Evolutionary conservation across 2,329 filamentous ascomycete species (phyloP), one percentile per base, ranked within the genome.

Genomic region (Aaosphaeria arxii): DNA sequence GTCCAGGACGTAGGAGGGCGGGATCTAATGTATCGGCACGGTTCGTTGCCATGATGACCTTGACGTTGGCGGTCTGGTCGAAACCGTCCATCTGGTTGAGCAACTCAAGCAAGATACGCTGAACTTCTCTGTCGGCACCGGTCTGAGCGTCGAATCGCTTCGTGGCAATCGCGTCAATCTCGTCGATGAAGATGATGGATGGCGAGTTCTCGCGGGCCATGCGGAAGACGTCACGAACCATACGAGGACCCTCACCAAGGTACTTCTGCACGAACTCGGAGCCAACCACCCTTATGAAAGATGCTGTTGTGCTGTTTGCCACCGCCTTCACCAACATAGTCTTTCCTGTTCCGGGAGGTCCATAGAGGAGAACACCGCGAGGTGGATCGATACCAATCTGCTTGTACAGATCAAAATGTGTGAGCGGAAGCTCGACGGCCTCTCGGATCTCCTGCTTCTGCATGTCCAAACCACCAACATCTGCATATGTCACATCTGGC

Each of bases 21-120:
- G 94, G 94, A 70, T 99, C 94, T 56, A 99, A 82, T 5, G 94
- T 99, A 72, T 97, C 94, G 57, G 94, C 92, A 70, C 94, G 88
- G 79, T 99, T 99, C 59, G 94, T 99, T 58, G 94, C 94, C 94
- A 99, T 99, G 77, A 99, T 99, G 70, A 99, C 94, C 79, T 99
- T 99, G 74, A 99, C 94, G 73, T 99, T 99, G 71, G 90, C 89
- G 0, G 91, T 96, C 74, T 99, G 94, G 72, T 99, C 94, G 77
- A 99, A 99, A 57, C 94, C 94, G 71, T 99, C 94, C 94, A 99
- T 99, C 76, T 99, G 94, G 77, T 99, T 99, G 56, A 99, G 86
- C 58, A 99, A 78, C 73, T 99, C 94, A 51, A 99, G 86, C 50
- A 99, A 79, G 66, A 99, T 99, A 81, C 94, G 92, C 77, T 99